Percentiles rank a stretch among this genome's conserved stretches.
These are phyloP conservation scores for Hansenula anomala DNA, from an alignment of 1,139 yeast genomes.

Conservation along the genomic window DNA sequence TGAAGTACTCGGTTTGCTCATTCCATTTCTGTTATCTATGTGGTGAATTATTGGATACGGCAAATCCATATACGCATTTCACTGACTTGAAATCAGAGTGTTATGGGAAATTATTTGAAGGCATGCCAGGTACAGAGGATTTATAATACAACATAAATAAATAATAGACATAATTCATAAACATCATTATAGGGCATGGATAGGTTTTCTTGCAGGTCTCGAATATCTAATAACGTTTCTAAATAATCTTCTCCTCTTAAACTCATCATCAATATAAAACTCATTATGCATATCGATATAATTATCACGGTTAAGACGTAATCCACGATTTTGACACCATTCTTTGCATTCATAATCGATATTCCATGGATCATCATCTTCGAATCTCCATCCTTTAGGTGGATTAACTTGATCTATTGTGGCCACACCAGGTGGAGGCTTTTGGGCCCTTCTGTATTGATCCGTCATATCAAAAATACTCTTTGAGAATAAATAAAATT, in stretches of 20 bases:
- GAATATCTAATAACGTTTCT: constrained; percentile 49
- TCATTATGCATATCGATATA: constrained; percentile 41
- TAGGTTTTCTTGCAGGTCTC: constrained; percentile 34
- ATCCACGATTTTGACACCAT: constrained; percentile 51
- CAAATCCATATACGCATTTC: constrained; percentile 53
- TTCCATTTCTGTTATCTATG: constrained; percentile 56
- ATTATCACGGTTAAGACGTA: constrained; percentile 46
- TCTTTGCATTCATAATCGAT: constrained; percentile 47
- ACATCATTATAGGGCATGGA: constrained; percentile 9
- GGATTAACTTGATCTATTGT: constrained; percentile 54
- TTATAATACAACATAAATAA: neutral
- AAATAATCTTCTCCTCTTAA: constrained; percentile 51
- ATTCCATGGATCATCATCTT: constrained; percentile 62
- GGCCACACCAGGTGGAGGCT: constrained; percentile 62
- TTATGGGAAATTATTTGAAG: constrained; percentile 50
- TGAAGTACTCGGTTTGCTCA: constrained; percentile 51
- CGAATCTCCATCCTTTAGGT: constrained; percentile 75
- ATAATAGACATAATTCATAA: too few relatives aligned
- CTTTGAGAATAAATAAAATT: constrained; percentile 42
- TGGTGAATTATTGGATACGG: constrained; percentile 35
- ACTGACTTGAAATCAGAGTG: constrained; percentile 39
- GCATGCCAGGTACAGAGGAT: constrained; percentile 37
- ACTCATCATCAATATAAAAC: constrained; percentile 49
- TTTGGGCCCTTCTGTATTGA: constrained; percentile 48
- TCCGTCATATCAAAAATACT: constrained; percentile 50